phyloP scores from a whole-genome alignment of 2,329 filamentous ascomycete genomes.

The Phyllosticta citriasiana region DNA sequence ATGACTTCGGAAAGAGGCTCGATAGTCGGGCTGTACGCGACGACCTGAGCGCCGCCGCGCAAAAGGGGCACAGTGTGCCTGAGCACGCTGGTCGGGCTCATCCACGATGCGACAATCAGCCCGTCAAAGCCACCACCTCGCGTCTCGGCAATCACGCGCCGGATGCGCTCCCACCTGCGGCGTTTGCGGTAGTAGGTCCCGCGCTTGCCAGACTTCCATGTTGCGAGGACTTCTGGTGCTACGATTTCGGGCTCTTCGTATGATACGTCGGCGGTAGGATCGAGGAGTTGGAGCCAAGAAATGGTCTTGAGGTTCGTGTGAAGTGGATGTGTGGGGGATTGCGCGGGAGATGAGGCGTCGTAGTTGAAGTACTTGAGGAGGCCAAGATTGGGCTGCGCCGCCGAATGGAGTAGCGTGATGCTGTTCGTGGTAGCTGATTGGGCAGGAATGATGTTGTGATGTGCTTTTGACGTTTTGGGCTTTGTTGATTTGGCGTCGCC shows the following conservation, averaged over 20 bases:
- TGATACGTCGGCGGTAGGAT: slow-evolving; percentile 62
- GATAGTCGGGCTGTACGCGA: slow-evolving; percentile 72
- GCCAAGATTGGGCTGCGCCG: slow-evolving; percentile 78
- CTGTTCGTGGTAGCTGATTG: slow-evolving; percentile 64
- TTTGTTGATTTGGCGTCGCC: slow-evolving; percentile 8
- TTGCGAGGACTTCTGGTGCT: slow-evolving; percentile 50
- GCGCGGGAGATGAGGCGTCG: slow-evolving; percentile 52
- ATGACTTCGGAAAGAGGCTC: slow-evolving; percentile 69
- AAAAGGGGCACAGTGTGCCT: slow-evolving; percentile 69
- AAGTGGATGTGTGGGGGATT: slow-evolving; percentile 60
- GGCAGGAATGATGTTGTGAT: slow-evolving; percentile 33
- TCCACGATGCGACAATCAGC: slow-evolving; percentile 68
- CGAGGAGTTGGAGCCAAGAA: slow-evolving; percentile 84
- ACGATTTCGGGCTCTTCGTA: slow-evolving; percentile 59
- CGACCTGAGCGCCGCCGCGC: slow-evolving; percentile 70
- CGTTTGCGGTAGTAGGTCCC: slow-evolving; percentile 85
- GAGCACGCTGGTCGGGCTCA: slow-evolving; percentile 71
- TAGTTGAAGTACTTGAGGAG: slow-evolving; percentile 85
- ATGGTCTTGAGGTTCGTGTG: slow-evolving; percentile 71
- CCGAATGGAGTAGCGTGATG: slow-evolving; percentile 69
- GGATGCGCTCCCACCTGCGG: slow-evolving; percentile 65
- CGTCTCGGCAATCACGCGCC: slow-evolving; percentile 63
- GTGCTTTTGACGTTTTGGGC: slow-evolving; percentile 14
- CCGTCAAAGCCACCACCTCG: slow-evolving; percentile 71
- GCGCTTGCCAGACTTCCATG: slow-evolving; percentile 72